Evolutionary conservation across 2,329 filamentous ascomycete genomes (phyloP).

Genomic region (Rhinocladiella similis): DNA sequence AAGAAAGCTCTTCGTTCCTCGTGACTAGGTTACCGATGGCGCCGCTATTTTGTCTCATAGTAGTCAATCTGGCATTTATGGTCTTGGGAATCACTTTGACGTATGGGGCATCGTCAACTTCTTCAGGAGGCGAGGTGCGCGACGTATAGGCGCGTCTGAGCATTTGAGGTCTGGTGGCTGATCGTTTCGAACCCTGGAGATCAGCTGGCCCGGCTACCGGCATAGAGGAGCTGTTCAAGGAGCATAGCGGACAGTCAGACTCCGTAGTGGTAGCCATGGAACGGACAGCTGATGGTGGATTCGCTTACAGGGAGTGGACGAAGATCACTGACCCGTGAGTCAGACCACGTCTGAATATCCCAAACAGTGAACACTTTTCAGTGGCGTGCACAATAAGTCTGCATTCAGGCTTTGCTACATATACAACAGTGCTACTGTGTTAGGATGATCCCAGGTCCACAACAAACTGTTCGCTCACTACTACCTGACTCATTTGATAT

Average conservation of each 20-base stretch:
- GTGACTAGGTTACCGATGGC: not conserved
- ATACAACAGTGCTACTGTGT: too few relatives aligned
- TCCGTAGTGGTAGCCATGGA: not conserved
- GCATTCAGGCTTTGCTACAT: too few relatives aligned
- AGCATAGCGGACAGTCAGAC: slow-evolving; percentile 7
- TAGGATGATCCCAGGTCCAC: too few relatives aligned
- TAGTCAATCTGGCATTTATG: not conserved
- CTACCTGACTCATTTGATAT: too few relatives aligned
- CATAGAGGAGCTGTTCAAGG: slow-evolving; percentile 13
- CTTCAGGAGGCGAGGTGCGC: slow-evolving; percentile 3
- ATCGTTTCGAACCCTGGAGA: slow-evolving; percentile 9
- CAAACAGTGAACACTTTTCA: too few relatives aligned
- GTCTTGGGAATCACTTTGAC: slow-evolving; percentile 3
- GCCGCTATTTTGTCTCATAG: not conserved
- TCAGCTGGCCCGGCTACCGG: not conserved
- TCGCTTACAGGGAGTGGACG: not conserved
- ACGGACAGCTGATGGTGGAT: not conserved
- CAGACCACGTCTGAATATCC: too few relatives aligned
- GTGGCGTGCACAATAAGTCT: too few relatives aligned
- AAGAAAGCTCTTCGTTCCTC: not conserved
- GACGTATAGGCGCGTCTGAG: slow-evolving; percentile 17
- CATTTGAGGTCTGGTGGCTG: slow-evolving; percentile 14
- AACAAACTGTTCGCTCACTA: too few relatives aligned
- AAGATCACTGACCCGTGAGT: not conserved
- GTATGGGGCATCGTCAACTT: slow-evolving; percentile 1